Conservation (phyloP, 345 rosid genomes). For the Syzygium aromaticum region DNA sequence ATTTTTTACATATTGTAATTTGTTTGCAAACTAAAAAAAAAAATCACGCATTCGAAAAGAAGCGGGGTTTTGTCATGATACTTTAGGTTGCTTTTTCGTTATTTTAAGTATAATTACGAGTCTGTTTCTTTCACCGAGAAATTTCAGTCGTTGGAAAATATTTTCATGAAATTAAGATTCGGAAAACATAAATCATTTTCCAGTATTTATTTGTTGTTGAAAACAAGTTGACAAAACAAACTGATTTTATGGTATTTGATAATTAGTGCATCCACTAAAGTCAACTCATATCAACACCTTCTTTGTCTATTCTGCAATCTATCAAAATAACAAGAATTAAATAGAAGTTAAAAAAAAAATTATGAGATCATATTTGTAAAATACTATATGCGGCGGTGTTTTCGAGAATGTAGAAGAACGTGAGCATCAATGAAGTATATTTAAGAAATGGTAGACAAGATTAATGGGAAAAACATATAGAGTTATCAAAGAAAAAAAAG, state of each 20-base stretch:
- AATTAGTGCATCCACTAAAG: background rate
- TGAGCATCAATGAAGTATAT: background rate
- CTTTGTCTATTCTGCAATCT: background rate
- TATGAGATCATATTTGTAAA: background rate
- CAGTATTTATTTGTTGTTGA: fast-evolving
- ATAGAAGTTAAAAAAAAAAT: too few species aligned
- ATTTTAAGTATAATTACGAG: too few species aligned
- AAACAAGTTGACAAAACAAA: background rate
- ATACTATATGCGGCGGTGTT: too few species aligned
- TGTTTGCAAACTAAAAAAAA: background rate
- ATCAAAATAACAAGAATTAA: background rate
- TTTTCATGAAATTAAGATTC: background rate
- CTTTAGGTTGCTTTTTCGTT: too few species aligned
- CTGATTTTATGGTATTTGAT: too few species aligned
- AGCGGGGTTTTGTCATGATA: background rate
- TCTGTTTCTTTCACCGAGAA: too few species aligned
- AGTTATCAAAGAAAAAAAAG: background rate
- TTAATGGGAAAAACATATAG: background rate
- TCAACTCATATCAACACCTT: background rate
- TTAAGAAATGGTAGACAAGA: background rate
- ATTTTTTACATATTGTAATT: background rate
- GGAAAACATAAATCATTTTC: background rate
- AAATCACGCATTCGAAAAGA: background rate
- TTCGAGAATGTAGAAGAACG: background rate
- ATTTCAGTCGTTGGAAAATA: background rate